phyloP scores from a whole-genome alignment of 2,329 filamentous ascomycete species.

The Aspergillus sp. region DNA sequence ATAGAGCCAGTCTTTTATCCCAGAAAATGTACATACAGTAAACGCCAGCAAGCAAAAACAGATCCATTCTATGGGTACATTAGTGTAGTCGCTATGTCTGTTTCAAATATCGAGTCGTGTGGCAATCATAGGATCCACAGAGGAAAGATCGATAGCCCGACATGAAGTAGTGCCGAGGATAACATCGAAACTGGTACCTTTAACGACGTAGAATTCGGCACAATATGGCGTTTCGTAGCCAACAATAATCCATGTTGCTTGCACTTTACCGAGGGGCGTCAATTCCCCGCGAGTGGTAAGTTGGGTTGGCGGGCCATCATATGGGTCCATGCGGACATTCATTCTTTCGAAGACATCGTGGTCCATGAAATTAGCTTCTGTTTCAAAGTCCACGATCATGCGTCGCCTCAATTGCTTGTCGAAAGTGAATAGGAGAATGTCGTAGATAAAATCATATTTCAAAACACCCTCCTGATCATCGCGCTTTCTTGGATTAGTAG shows the following conservation, averaged over 20 bases:
- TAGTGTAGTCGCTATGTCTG: neutral
- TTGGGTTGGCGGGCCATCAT: neutral
- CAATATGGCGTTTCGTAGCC: neutral
- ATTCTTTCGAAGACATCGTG: neutral
- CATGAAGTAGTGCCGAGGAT: neutral
- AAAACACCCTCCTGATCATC: neutral
- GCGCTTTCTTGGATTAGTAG: neutral
- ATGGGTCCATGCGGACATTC: neutral
- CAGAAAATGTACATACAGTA: too few relatives aligned
- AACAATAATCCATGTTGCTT: neutral
- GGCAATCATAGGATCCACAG: neutral
- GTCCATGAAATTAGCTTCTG: constrained; percentile 1
- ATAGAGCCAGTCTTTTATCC: too few relatives aligned
- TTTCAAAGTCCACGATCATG: constrained; percentile 6
- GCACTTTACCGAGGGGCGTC: neutral
- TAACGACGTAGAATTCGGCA: constrained; percentile 1
- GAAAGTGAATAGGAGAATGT: neutral
- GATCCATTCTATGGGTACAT: neutral
- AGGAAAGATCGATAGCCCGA: neutral
- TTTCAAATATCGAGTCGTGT: neutral
- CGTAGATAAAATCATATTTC: constrained; percentile 5
- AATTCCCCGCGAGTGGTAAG: neutral
- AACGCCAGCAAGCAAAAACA: neutral
- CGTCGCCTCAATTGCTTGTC: neutral
- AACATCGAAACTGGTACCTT: neutral